These are phyloP conservation scores for Phylloporus arenicola DNA, from an alignment of 768 basidiomycete genomes.

Conservation along the genomic window DNA sequence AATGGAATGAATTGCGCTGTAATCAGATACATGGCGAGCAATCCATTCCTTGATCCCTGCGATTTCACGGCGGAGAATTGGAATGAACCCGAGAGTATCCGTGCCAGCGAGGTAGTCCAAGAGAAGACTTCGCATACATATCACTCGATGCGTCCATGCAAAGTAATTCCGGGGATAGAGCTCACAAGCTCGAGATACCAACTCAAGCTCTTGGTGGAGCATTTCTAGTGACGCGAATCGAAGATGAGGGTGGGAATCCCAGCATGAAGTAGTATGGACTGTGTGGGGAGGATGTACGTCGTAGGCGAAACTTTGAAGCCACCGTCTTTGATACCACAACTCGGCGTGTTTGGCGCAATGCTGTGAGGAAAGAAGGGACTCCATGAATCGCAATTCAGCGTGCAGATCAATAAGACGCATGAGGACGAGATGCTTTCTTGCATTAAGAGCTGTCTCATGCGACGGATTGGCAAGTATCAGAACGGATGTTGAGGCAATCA, in stretches of 20 bases:
- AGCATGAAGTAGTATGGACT: too few relatives aligned
- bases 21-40: constrained; percentile 60
- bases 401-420: constrained; percentile 31
- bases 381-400: constrained; percentile 45
- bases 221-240: constrained; percentile 28
- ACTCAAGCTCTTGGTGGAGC: constrained; percentile 44
- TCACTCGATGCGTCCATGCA: constrained; percentile 62
- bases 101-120: constrained; percentile 13
- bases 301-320: constrained; percentile 44
- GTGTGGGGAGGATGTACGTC: constrained; percentile 12
- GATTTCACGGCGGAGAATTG: constrained; percentile 38
- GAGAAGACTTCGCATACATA: constrained; percentile 37
- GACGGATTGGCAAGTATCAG: constrained; percentile 65
- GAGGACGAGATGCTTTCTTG: constrained; percentile 49
- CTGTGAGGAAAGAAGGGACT: constrained; percentile 45
- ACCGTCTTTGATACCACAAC: constrained; percentile 67
- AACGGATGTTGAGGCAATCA: constrained; percentile 38
- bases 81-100: constrained; percentile 15
- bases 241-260: not conserved
- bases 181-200: constrained; percentile 49
- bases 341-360: constrained; percentile 61
- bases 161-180: constrained; percentile 69
- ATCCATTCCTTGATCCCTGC: constrained; percentile 45
- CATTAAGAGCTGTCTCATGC: constrained; percentile 63
- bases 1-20: constrained; percentile 56